Base-by-base conservation (phyloP, 1,284 basidiomycete species). In the Cutaneotrichosporon sp. region DNA sequence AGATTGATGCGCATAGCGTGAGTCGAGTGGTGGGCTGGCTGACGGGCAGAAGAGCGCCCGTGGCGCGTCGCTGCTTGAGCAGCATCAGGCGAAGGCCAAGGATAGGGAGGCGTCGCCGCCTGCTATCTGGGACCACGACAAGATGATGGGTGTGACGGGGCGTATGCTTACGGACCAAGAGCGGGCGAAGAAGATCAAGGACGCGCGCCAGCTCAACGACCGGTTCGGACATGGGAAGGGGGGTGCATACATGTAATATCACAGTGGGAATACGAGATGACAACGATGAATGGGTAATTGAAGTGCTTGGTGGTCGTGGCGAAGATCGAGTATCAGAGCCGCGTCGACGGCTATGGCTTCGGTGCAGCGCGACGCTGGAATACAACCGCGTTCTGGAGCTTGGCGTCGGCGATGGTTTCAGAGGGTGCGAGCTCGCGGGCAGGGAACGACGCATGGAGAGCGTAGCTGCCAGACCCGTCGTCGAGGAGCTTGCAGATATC, bases 401-500 rank as follows among this genome's bases (percentile, higher is more conserved):
- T 83, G 3, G 88, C 89, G 14, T 76, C 79, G 63, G 86, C 79
- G 57, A 96, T 82, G 4, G 89, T 90, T 66, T 81, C 78, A n/a
- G 53, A 64, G 61, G 91, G 82, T 6, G 83, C 82, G 9, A 94
- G 77, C 10, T 80, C 82, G 35, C 83, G 81, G 66, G 82, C 87
- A 0, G 91, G 91, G 79, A 94, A 93, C 10, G 89, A 89, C 9
- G 79, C 80, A 46, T 88, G 90, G 57, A 96, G 86, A 7, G 83
- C 84, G 69, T 91, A 94, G 0, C 79, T 66, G 3, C 85, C 81
- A 11, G 85, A 82, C 59, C 86, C 86, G 89, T 88, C 86, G 60
- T 91, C 86, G 77, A 97, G 90, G 70, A 90, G 90, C 62, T 80
- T 82, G 48, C 91, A 79, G 45, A 97, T 80, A 65, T 97, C 91